A percentile compares a stretch with the other conserved stretches of the same genome.
phyloP scores from a whole-genome alignment of 169 alveolate genomes.

The Neospora caninum region DNA sequence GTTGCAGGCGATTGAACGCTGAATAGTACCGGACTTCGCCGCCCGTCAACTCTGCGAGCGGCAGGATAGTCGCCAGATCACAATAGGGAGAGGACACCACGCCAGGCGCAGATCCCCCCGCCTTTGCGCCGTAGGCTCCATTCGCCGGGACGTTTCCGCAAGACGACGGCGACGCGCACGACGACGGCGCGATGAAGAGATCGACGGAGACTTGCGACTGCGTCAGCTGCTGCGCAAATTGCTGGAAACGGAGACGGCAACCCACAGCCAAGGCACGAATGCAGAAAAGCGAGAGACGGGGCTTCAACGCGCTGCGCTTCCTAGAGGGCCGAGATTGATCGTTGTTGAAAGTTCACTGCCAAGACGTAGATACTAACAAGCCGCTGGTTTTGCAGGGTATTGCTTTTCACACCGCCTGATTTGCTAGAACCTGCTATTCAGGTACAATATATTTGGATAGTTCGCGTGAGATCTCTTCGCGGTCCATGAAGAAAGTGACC shows the following conservation, averaged over 20 bases:
- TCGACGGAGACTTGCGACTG: constrained; percentile 81
- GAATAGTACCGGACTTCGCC: constrained; percentile 85
- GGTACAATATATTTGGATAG: too few species aligned
- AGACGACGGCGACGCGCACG: constrained; percentile 66
- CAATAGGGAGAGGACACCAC: not conserved
- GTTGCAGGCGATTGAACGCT: constrained; percentile 74
- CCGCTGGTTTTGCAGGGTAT: too few species aligned
- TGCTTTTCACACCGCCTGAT: too few species aligned
- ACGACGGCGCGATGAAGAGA: constrained; percentile 70
- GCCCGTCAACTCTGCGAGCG: constrained; percentile 82
- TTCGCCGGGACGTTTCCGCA: constrained; percentile 10
- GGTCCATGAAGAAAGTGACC: too few species aligned
- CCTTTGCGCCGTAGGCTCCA: not conserved
- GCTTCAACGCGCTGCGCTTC: too few species aligned
- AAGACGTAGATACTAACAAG: too few species aligned
- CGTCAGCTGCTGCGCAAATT: constrained; percentile 72
- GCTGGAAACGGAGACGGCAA: not conserved
- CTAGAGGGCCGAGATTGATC: too few species aligned
- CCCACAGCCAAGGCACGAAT: too few species aligned
- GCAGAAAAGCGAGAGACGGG: too few species aligned
- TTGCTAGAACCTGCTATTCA: too few species aligned
- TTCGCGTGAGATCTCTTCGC: too few species aligned
- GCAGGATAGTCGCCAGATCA: constrained; percentile 79
- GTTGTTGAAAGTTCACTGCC: too few species aligned
- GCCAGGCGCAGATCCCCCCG: not conserved